Percentiles rank a stretch among this genome's conserved stretches.
Conservation (phyloP, 179 eudicot species). For the Sideroxylon spinosum region DNA sequence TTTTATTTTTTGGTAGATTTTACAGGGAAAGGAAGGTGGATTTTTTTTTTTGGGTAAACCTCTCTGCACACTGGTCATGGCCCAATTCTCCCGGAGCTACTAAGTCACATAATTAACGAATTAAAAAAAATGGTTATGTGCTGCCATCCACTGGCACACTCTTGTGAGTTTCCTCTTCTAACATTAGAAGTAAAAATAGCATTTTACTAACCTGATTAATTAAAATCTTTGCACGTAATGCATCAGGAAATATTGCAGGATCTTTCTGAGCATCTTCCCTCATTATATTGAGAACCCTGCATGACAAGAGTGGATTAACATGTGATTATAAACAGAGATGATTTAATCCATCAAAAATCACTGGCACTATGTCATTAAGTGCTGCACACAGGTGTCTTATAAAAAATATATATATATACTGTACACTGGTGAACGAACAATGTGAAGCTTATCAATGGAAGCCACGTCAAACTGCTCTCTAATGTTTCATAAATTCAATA, state of each 20-base stretch:
- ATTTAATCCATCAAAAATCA: neutral
- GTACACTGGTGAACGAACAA: neutral
- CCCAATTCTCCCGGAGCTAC: no score
- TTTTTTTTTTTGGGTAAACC: no score
- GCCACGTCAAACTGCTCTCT: conserved; percentile 9
- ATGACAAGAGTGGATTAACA: conserved; percentile 15
- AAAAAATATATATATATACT: no score
- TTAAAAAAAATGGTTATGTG: neutral
- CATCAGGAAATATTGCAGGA: conserved; percentile 59
- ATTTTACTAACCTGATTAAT: conserved; percentile 58
- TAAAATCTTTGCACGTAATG: conserved; percentile 56
- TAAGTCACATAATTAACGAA: neutral
- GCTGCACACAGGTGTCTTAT: no score
- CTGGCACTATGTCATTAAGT: neutral
- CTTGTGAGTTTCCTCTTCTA: neutral
- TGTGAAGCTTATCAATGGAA: neutral
- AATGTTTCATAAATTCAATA: conserved; percentile 7
- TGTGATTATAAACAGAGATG: neutral
- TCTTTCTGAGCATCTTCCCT: conserved; percentile 68
- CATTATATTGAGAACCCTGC: conserved; percentile 87
- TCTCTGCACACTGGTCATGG: no score
- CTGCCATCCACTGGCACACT: neutral
- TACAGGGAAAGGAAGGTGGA: no score
- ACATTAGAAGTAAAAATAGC: neutral
- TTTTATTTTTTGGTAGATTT: no score